These are phyloP conservation scores for Gautieria morchelliformis DNA, from an alignment of 768 basidiomycete species.

Conservation along the genomic window DNA sequence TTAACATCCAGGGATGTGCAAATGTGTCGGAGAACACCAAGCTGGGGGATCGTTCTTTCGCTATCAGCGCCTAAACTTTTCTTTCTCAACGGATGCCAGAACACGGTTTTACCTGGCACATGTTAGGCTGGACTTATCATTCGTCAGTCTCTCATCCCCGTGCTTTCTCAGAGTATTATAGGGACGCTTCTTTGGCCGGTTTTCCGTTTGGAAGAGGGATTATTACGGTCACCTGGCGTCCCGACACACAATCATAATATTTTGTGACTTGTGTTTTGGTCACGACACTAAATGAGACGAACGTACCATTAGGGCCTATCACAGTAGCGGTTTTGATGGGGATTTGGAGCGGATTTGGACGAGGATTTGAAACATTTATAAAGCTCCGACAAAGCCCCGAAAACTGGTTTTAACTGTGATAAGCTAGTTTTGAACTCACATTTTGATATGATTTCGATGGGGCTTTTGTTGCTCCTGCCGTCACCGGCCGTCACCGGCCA, in stretches of 20 bases:
- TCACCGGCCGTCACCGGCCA: too few species aligned
- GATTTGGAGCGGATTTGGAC: too few species aligned
- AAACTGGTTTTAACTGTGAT: too few species aligned
- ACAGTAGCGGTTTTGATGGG: too few species aligned
- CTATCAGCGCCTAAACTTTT: background rate
- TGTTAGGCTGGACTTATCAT: constrained; percentile 1
- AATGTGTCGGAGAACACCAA: background rate
- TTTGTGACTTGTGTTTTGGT: background rate
- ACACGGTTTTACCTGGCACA: constrained; percentile 9
- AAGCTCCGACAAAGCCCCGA: too few species aligned
- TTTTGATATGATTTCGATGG: too few species aligned
- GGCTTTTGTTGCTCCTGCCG: too few species aligned
- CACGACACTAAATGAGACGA: background rate
- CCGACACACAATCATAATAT: background rate
- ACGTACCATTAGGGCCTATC: too few species aligned
- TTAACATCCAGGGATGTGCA: too few species aligned
- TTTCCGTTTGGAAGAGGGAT: constrained; percentile 10
- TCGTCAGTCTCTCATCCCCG: constrained; percentile 7
- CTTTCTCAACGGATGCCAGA: constrained; percentile 8
- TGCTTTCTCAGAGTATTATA: constrained; percentile 5
- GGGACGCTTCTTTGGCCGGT: constrained; percentile 8
- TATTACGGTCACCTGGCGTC: constrained; percentile 7
- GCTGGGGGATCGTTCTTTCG: background rate
- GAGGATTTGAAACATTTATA: too few species aligned
- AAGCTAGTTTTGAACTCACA: too few species aligned